A percentile compares a stretch with the other conserved stretches of the same genome.
These are phyloP conservation scores for Hypholoma sublateritium DNA, from an alignment of 768 basidiomycete species.

Conservation along the genomic window DNA sequence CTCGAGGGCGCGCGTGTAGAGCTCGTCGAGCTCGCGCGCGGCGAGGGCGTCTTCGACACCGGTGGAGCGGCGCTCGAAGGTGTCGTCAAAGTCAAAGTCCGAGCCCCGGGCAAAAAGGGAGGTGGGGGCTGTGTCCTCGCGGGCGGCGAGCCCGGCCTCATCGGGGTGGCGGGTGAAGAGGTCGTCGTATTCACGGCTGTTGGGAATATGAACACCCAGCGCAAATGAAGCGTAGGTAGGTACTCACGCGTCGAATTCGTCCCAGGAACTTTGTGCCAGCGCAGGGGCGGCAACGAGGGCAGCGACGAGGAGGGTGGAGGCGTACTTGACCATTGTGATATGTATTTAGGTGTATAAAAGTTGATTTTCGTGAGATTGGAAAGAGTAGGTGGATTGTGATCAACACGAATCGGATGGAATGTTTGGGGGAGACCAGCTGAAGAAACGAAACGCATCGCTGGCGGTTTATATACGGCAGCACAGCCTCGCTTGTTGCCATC, in stretches of 20 bases:
- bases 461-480: constrained; percentile 3
- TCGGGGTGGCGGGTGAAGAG: constrained; percentile 11
- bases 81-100: background rate
- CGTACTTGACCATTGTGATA: constrained; percentile 17
- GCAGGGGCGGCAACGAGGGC: constrained; percentile 16
- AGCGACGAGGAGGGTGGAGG: constrained; percentile 9
- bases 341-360: background rate
- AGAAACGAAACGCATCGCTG: constrained; percentile 1
- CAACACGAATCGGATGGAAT: constrained; percentile 11
- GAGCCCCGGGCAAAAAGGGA: background rate
- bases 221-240: background rate
- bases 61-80: constrained; percentile 1
- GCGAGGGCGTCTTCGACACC: background rate
- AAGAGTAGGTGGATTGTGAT: constrained; percentile 7
- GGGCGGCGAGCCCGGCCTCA: constrained; percentile 13
- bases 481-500: constrained; percentile 1
- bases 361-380: background rate
- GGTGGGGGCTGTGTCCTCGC: constrained; percentile 3
- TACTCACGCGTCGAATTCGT: constrained; percentile 14
- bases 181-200: constrained; percentile 16
- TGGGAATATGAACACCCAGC: background rate
- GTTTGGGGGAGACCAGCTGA: constrained; percentile 21
- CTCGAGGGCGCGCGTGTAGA: constrained; percentile 1
- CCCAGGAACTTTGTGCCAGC: constrained; percentile 14
- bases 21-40: background rate